These are phyloP conservation scores for Moesziomyces aphidis DNA, from an alignment of 1,284 basidiomycete genomes.

Conservation along the genomic window DNA sequence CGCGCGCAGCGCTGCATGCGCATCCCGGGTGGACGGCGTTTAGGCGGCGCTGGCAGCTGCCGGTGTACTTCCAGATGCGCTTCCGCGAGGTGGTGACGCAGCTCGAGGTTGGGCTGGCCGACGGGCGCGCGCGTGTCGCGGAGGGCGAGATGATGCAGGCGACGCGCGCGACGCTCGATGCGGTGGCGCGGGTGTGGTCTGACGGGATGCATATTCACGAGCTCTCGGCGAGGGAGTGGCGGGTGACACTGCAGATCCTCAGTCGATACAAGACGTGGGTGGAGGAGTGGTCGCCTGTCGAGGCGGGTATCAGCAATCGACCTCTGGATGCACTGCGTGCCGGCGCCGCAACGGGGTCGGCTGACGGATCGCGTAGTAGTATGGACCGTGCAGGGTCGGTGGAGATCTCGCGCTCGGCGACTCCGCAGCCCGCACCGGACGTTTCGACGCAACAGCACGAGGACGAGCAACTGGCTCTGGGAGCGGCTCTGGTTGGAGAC, in stretches of 20 bases:
- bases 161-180: slow-evolving; percentile 31
- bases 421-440: slow-evolving; percentile 30
- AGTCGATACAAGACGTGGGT: slow-evolving; percentile 63
- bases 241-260: slow-evolving; percentile 60
- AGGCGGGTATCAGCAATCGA: slow-evolving; percentile 2
- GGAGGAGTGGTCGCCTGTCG: slow-evolving; percentile 21
- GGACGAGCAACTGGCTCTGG: slow-evolving; percentile 16
- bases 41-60: slow-evolving; percentile 89
- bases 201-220: slow-evolving; percentile 49
- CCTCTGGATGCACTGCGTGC: slow-evolving; percentile 4
- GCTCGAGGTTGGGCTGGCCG: slow-evolving; percentile 34
- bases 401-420: slow-evolving; percentile 26
- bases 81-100: slow-evolving; percentile 87
- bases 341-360: neutral
- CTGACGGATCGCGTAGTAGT: slow-evolving; percentile 3
- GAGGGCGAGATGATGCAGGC: slow-evolving; percentile 13
- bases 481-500: slow-evolving; percentile 7
- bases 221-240: slow-evolving; percentile 59
- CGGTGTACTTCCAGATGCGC: slow-evolving; percentile 96
- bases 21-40: slow-evolving; percentile 81
- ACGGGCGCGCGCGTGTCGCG: neutral
- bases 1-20: slow-evolving; percentile 66
- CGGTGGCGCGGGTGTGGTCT: slow-evolving; percentile 53
- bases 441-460: slow-evolving; percentile 17
- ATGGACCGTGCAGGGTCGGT: slow-evolving; percentile 5